These are phyloP conservation scores for Paramecium sonneborni DNA, from an alignment of 73 alveolate genomes.

Conservation along the genomic window DNA sequence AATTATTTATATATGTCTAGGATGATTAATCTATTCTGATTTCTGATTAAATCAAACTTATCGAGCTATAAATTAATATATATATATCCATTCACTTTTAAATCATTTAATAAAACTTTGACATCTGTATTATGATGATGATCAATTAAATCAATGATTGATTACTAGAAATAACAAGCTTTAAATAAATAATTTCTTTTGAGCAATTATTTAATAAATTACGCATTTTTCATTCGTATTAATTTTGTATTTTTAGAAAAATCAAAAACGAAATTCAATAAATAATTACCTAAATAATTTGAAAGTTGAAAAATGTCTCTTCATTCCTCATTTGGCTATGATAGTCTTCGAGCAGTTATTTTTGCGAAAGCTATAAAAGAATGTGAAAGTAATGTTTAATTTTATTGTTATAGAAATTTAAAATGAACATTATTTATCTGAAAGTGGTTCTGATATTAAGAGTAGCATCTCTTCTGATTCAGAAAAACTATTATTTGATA, in stretches of 20 bases:
- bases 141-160: too few relatives aligned
- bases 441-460: neutral
- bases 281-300: neutral
- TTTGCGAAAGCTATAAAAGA: neutral
- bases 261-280: neutral
- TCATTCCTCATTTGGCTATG: conserved; percentile 40
- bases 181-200: neutral
- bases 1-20: too few relatives aligned
- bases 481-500: neutral
- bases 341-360: neutral
- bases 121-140: too few relatives aligned
- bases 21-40: too few relatives aligned
- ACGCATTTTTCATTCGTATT: neutral
- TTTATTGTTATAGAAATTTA: neutral
- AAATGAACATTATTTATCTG: conserved; percentile 2
- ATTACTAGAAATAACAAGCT: neutral
- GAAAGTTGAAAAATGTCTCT: conserved; percentile 6
- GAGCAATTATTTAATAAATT: neutral
- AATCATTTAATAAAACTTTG: too few relatives aligned
- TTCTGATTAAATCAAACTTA: too few relatives aligned
- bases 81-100: too few relatives aligned
- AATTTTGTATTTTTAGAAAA: neutral
- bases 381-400: neutral
- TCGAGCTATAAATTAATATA: too few relatives aligned
- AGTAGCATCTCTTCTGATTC: conserved; percentile 16